Evolutionary conservation across 2,329 filamentous ascomycete genomes (phyloP).

Genomic region (Monilinia fructicola): DNA sequence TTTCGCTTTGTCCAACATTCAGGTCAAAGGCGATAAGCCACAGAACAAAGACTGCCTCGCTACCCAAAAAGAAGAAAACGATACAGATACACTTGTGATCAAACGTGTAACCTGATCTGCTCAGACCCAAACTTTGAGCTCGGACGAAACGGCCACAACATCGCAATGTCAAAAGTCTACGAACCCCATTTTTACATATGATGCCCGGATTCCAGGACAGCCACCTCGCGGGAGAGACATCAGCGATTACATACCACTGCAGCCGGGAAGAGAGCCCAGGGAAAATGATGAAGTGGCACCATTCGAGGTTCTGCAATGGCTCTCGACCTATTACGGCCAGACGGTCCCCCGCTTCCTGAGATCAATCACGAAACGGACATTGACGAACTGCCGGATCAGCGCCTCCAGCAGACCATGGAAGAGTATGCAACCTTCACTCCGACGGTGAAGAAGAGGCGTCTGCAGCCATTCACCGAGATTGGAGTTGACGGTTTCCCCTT

Average conservation of each 20-base stretch:
- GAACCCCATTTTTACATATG: neutral
- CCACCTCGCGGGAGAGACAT: neutral
- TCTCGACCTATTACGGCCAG: neutral
- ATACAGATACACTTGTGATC: too few species aligned
- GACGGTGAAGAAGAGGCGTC: neutral
- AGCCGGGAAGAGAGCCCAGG: neutral
- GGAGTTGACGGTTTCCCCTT: neutral
- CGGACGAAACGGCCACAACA: neutral
- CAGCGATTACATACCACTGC: neutral
- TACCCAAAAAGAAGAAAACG: too few species aligned
- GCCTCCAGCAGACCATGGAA: neutral
- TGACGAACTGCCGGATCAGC: neutral
- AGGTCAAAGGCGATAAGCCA: neutral
- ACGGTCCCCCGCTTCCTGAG: neutral
- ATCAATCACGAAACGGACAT: neutral
- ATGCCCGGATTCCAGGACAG: fast-evolving
- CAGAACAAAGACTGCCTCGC: neutral
- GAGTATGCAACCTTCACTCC: neutral
- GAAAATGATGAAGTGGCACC: too few species aligned
- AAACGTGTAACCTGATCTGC: neutral
- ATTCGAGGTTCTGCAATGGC: neutral
- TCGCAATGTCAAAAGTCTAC: neutral
- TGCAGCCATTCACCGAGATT: neutral
- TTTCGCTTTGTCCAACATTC: neutral
- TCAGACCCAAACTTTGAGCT: neutral